phyloP scores from a whole-genome alignment of 192 early-diverging fungal species.

The Coemansia sp. region DNA sequence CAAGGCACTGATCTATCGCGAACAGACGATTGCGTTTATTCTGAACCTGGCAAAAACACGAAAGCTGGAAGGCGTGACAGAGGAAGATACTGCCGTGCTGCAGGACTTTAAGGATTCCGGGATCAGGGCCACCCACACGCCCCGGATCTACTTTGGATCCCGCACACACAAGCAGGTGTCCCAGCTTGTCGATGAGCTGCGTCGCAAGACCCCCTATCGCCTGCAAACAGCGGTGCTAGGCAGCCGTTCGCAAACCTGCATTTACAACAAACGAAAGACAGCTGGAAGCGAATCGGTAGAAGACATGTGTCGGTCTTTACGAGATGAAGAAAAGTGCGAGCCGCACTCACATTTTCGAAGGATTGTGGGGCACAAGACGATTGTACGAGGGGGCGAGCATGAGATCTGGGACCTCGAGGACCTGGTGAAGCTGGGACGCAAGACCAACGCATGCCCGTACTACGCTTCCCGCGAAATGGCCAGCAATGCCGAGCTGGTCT shows the following conservation, averaged over 20 bases:
- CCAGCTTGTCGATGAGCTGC: constrained; percentile 57
- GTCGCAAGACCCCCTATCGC: constrained; percentile 56
- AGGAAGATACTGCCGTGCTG: constrained; percentile 18
- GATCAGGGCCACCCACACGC: not conserved
- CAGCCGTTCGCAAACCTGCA: constrained; percentile 57
- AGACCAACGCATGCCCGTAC: constrained; percentile 55
- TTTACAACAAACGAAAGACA: constrained; percentile 48
- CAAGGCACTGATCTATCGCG: not conserved
- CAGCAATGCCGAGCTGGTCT: constrained; percentile 55
- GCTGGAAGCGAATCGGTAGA: constrained; percentile 28
- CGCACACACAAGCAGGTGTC: constrained; percentile 62
- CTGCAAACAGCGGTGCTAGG: constrained; percentile 54
- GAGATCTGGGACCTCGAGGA: constrained; percentile 66
- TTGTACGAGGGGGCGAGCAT: constrained; percentile 11
- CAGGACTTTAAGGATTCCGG: constrained; percentile 3
- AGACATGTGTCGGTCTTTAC: constrained; percentile 29
- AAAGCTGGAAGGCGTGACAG: constrained; percentile 14
- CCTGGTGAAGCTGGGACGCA: constrained; percentile 42
- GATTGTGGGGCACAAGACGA: constrained; percentile 1
- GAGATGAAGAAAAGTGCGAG: constrained; percentile 32
- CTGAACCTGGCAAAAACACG: constrained; percentile 1
- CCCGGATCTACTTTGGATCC: constrained; percentile 56
- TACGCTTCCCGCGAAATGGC: constrained; percentile 53
- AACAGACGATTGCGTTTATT: constrained; percentile 9
- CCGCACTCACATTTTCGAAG: constrained; percentile 4